Conservation (phyloP, 495 filamentous ascomycete genomes). For the Penicillium argentinense region DNA sequence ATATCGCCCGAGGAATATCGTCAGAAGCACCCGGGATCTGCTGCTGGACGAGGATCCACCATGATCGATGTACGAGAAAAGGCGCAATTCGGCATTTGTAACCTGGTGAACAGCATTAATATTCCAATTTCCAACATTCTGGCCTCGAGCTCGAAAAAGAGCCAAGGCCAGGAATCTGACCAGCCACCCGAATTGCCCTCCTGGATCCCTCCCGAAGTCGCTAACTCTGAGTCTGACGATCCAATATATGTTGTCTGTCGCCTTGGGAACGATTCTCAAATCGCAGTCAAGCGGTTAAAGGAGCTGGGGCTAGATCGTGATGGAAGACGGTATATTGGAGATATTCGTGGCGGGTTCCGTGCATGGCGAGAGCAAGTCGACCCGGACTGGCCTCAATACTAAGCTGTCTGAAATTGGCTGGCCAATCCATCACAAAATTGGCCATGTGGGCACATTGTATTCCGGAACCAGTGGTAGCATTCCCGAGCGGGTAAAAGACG, state of each 20-base stretch:
- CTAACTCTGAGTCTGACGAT: constrained; percentile 20
- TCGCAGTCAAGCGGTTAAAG: constrained; percentile 69
- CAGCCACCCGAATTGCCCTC: constrained; percentile 20
- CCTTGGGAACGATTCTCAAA: constrained; percentile 85
- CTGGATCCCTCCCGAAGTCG: constrained; percentile 45
- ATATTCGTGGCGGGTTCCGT: constrained; percentile 77
- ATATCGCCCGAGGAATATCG: constrained; percentile 59
- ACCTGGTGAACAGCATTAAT: constrained; percentile 71
- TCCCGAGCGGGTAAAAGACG: neutral
- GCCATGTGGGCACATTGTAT: neutral
- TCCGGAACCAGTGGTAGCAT: neutral
- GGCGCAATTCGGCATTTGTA: constrained; percentile 82
- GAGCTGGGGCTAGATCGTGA: constrained; percentile 59
- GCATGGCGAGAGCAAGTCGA: constrained; percentile 86
- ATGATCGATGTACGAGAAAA: constrained; percentile 82
- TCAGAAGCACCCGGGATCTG: constrained; percentile 14
- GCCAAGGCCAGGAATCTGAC: neutral
- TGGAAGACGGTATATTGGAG: constrained; percentile 63
- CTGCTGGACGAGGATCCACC: constrained; percentile 35
- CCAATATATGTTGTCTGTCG: constrained; percentile 80
- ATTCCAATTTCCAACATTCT: constrained; percentile 67
- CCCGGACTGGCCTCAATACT: constrained; percentile 65
- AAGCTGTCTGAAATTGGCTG: too few relatives aligned
- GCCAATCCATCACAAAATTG: neutral
- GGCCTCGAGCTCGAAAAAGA: constrained; percentile 19